Evolutionary conservation across 352 stramenopile species (phyloP), one percentile per base, ranked within the genome.

Genomic region (Globisporangium barbulae): DNA sequence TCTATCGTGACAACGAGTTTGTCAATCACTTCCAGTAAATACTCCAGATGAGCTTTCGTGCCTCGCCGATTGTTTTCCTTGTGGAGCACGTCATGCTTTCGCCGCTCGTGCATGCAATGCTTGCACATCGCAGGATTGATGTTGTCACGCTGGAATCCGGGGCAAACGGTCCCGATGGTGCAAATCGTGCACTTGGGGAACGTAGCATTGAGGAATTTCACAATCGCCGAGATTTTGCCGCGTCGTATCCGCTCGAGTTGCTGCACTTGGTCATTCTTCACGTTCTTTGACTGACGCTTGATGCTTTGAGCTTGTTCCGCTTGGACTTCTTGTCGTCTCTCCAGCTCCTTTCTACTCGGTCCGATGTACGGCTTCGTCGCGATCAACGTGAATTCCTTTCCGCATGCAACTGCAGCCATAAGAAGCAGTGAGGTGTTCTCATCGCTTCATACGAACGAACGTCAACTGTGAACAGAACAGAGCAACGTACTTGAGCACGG

Each of bases 341-440:
- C 82, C 2, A 92, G 53, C 41, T 91, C 86, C 21, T 96, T 76
- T 65, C 85, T 67, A 10, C 69, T 83, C 4, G 90, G 88, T 2
- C 92, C 94, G n/a, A 97, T 85, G 71, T 98, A 98, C 8, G 94
- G 91, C 65, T 97, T 96, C 0, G 94, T 98, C 2, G 89, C 90
- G 13, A 98, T 81, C 25, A 98, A 55, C 0, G 93, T 98, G 55
- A 95, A 98, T 67, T 98, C 93, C 4, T 90, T 87, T 28, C 91
- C 94, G 70, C 85, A 95, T 6, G 94, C 90, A 65, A 98, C 87
- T 94, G 47, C 15, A 52, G 4, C 28, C 35, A 31, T 17, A 42
- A 59, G 3, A 53, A 28, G 42, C 0, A 12, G 41, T 45, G 17
- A 57, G 21, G 41, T 59, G 28, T 33, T 42, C 17, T 4, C 35